Evolutionary conservation across 306 rosid genomes (phyloP).

Genomic region (Rosa persica): DNA sequence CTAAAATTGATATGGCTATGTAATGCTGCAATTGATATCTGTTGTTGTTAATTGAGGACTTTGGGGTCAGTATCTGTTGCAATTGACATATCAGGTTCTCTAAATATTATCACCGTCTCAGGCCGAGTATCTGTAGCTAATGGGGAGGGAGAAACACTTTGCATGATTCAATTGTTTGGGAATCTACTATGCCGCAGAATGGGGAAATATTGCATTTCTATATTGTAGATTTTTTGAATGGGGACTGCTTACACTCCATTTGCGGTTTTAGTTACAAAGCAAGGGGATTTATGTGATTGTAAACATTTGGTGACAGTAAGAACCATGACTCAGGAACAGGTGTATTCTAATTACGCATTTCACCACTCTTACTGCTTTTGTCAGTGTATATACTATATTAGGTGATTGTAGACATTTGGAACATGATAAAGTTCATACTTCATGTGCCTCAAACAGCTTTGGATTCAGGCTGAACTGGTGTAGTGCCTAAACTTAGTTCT

Average conservation of each 20-base stretch:
- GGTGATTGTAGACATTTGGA: not conserved
- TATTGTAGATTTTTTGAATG: not conserved
- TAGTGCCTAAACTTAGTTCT: not conserved
- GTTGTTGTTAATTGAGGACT: too few relatives aligned
- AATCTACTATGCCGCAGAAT: too few relatives aligned
- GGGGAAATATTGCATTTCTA: not conserved
- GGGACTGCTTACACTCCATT: too few relatives aligned
- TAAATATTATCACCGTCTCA: too few relatives aligned
- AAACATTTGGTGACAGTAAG: not conserved
- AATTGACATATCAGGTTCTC: too few relatives aligned
- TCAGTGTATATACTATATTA: too few relatives aligned
- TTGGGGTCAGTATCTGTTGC: too few relatives aligned
- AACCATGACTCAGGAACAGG: not conserved
- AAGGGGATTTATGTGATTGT: not conserved
- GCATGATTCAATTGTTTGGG: not conserved
- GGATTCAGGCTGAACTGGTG: not conserved
- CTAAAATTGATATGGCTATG: too few relatives aligned
- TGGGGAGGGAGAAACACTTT: not conserved
- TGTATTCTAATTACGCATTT: not conserved
- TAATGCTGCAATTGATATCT: too few relatives aligned
- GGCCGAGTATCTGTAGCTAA: too few relatives aligned
- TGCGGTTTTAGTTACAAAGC: not conserved
- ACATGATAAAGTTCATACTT: not conserved
- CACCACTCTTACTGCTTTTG: too few relatives aligned
- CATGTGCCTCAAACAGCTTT: not conserved